These are phyloP conservation scores for Roridomyces roridus DNA, from an alignment of 768 basidiomycete species.

Conservation along the genomic window DNA sequence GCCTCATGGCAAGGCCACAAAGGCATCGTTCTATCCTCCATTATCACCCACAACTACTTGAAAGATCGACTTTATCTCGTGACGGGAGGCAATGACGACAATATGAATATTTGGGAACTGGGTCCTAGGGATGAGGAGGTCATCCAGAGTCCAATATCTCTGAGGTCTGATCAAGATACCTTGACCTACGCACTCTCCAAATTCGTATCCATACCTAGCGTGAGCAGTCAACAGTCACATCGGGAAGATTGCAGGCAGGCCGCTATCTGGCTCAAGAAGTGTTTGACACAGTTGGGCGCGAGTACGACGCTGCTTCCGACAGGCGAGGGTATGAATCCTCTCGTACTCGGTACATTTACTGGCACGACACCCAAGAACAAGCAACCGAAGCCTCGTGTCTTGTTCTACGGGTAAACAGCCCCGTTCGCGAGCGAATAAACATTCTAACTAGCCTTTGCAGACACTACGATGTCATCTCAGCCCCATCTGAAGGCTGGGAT, in stretches of 20 bases:
- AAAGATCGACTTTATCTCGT: slow-evolving; percentile 51
- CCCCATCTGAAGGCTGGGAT: slow-evolving; percentile 75
- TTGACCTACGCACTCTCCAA: slow-evolving; percentile 82
- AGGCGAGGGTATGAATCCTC: slow-evolving; percentile 78
- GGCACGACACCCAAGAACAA: slow-evolving; percentile 60
- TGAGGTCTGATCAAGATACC: slow-evolving; percentile 51
- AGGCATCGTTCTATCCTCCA: slow-evolving; percentile 83
- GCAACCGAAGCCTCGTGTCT: slow-evolving; percentile 68
- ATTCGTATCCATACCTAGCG: slow-evolving; percentile 87
- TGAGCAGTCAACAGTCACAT: slow-evolving; percentile 71
- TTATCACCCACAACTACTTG: slow-evolving; percentile 49
- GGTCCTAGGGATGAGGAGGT: slow-evolving; percentile 33
- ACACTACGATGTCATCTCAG: slow-evolving; percentile 97
- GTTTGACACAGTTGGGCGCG: slow-evolving; percentile 87
- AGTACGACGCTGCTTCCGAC: slow-evolving; percentile 81
- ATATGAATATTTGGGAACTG: slow-evolving; percentile 81
- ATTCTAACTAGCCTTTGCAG: slow-evolving; percentile 39
- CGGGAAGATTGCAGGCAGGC: slow-evolving; percentile 93
- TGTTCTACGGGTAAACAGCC: slow-evolving; percentile 90
- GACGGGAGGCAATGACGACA: slow-evolving; percentile 86
- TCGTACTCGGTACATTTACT: slow-evolving; percentile 88
- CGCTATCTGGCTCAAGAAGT: slow-evolving; percentile 91
- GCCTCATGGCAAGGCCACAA: slow-evolving; percentile 84
- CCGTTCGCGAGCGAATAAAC: neutral
- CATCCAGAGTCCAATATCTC: slow-evolving; percentile 23